Evolutionary conservation across 2,329 filamentous ascomycete species (phyloP), one percentile per base, ranked within the genome.

Genomic region (Penicillium sp.): DNA sequence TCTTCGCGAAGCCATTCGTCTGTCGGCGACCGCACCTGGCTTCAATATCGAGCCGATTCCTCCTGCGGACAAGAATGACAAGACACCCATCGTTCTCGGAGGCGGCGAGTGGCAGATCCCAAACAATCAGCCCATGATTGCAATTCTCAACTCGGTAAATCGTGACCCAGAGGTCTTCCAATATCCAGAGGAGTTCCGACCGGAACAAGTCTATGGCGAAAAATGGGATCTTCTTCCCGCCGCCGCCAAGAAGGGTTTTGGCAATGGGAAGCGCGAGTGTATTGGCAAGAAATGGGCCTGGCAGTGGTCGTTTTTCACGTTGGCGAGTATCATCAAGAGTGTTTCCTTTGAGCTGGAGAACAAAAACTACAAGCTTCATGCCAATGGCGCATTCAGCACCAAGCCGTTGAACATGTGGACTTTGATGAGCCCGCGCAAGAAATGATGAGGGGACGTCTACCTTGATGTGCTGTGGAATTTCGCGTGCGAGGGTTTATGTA

Each of bases 251-350:
- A 85, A 86, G 50, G 62, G 86, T 4, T 90, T 89, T 57, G 86
- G 86, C 1, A 85, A 85, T 50, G 85, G 85, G 3, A 73, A 77
- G 49, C 72, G 86, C 45, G 81, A 73, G 1, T 90, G 85, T 57
- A 88, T 88, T 51, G 86, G 86, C 2, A 71, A 83, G 3, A 74
- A 78, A 0, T 89, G 88, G 64, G 84, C 85, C 1, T 85, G 82
- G 82, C 85, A 89, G 61, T 86, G 89, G 67, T 75, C 78, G 3
- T 63, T 85, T 11, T 68, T 86, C 3, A 76, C 76, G 7, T 70
- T 82, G 56, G 78, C 82, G 1, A 75, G 83, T 56, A 65, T 87
- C 5, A 69, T 88, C 47, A 84, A 86, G 57, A 84, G 83, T 55
- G 86, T 88, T 64, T 76, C 85, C 54, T 79, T 88, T 47, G 72